These are phyloP conservation scores for Echeveria elegans DNA, from an alignment of 164 flowering plant species.

Conservation along the genomic window DNA sequence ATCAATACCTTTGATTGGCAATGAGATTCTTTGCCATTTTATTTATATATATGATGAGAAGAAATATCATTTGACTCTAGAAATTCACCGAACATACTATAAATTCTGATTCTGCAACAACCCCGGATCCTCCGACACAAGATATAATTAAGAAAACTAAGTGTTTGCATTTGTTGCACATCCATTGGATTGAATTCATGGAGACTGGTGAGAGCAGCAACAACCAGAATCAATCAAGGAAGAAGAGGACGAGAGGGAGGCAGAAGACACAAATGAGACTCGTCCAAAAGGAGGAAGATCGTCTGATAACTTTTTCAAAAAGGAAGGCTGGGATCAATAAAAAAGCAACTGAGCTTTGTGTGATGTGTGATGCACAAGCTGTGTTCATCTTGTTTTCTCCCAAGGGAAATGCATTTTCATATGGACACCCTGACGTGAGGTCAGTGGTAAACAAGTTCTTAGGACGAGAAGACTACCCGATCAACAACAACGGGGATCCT, in stretches of 20 bases:
- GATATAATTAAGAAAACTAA: background rate
- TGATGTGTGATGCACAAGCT: background rate
- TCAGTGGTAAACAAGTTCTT: constrained; percentile 2
- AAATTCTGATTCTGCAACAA: background rate
- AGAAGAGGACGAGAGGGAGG: background rate
- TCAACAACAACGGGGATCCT: constrained; percentile 1
- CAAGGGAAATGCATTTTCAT: background rate
- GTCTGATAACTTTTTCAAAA: background rate
- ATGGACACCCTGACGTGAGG: background rate
- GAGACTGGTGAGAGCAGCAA: constrained; percentile 5
- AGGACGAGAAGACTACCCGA: background rate
- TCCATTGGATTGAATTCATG: background rate
- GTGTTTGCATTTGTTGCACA: background rate
- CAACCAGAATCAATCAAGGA: background rate
- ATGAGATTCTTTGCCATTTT: background rate
- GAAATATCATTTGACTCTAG: background rate
- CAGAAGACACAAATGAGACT: constrained; percentile 3
- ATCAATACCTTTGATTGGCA: background rate
- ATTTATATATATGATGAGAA: background rate
- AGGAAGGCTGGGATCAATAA: background rate
- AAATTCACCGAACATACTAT: constrained; percentile 1
- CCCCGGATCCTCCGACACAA: background rate
- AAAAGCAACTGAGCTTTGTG: background rate
- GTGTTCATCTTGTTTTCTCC: background rate
- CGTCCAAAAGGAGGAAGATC: background rate